Conservation (phyloP, 163 green algal species). For the Smithsoniella earleae region DNA sequence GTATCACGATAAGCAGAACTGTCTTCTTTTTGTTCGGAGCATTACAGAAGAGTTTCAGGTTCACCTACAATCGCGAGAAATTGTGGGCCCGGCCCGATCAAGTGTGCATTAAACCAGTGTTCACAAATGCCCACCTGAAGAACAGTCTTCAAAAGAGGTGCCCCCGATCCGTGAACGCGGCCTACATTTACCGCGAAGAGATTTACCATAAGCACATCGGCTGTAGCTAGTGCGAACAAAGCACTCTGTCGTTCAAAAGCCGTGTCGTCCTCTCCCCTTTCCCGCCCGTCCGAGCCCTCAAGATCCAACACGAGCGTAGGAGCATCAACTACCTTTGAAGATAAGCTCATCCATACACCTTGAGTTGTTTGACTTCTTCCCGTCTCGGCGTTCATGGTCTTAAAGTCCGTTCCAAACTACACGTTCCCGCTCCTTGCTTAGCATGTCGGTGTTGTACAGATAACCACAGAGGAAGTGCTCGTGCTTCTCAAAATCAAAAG, state of each 20-base stretch:
- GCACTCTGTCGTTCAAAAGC: slow-evolving; percentile 93
- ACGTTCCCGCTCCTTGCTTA: no score
- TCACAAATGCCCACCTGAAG: slow-evolving; percentile 65
- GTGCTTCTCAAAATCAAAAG: no score
- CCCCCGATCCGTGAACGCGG: slow-evolving; percentile 83
- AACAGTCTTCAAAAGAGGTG: slow-evolving; percentile 95
- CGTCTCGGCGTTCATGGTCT: slow-evolving; percentile 86
- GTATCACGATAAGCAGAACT: slow-evolving; percentile 94
- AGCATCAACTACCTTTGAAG: slow-evolving; percentile 54
- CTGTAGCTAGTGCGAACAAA: slow-evolving; percentile 89
- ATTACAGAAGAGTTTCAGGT: slow-evolving; percentile 89
- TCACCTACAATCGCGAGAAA: slow-evolving; percentile 59
- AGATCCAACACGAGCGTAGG: slow-evolving; percentile 88
- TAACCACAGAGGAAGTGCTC: no score
- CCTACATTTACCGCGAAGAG: slow-evolving; percentile 98
- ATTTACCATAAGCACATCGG: slow-evolving; percentile 95
- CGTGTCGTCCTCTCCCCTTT: slow-evolving; percentile 95
- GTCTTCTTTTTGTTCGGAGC: slow-evolving; percentile 60
- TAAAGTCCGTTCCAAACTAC: slow-evolving; percentile 88
- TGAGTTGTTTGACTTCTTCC: slow-evolving; percentile 82
- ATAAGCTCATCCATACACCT: slow-evolving; percentile 75
- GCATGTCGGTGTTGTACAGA: no score
- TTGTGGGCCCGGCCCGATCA: neutral
- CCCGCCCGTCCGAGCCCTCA: slow-evolving; percentile 87
- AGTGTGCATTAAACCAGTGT: neutral